Evolutionary conservation across 805 yeast species (phyloP), one percentile per base, ranked within the genome.

Genomic region (Saturnispora zaruensis): DNA sequence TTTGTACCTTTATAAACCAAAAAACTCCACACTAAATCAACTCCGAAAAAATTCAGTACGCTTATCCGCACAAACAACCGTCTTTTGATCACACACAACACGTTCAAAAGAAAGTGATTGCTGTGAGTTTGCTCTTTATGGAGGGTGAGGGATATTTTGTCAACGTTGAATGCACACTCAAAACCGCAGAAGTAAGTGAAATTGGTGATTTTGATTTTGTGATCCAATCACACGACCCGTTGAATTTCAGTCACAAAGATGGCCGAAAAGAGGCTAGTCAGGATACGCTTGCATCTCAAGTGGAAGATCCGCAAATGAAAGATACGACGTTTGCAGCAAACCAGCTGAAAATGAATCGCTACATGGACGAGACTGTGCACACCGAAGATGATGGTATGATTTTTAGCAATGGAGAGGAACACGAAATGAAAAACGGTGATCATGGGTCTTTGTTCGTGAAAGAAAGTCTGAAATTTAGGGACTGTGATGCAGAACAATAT

Each of bases 61-160:
- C 32, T 66, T 47, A 36, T 36, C 40, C 25, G n/a, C 40, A 36
- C 3, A 11, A 9, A 9, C 40, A 36, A 36, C 24, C 20, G 13
- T 18, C 24, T 18, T 13, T 36, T 36, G 14, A 18, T 36, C 40
- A 36, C 40, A 36, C 11, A 18, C 9, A 36, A 23, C 21, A 16
- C 9, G 18, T 18, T 3, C 5, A 8, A 16, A 18, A 36, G 40
- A 3, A 23, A 8, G 18, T 5, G 8, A 6, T 28, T 28, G 24
- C 18, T 36, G 5, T 8, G 9, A 11, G 24, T 7, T 36, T 36
- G 18, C 11, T 4, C 4, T 36, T 18, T 2, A 36, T 36, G 40
- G 23, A 36, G 5, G n/a, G 13, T 5, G 18, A 36, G 40, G 40
- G 23, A 36, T 36, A 4, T 18, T 6, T 16, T 8, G 21, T 36